phyloP scores from a whole-genome alignment of 2,329 filamentous ascomycete species.

The Elsinoe necatrix region DNA sequence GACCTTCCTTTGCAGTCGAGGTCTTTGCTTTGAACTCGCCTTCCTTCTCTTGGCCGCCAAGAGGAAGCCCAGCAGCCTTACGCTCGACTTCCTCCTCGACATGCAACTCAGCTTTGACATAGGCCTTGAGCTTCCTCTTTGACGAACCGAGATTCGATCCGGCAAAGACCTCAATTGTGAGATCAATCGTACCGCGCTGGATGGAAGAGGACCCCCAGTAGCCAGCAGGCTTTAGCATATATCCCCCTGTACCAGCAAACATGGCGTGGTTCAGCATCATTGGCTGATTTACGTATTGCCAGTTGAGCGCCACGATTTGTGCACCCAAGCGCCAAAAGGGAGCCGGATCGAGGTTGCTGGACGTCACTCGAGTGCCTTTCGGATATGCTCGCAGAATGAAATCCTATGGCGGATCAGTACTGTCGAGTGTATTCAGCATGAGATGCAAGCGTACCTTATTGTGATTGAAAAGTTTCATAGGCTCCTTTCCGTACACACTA shows the following conservation, averaged over 20 bases:
- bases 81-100: constrained; percentile 57
- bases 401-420: constrained; percentile 31
- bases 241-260: constrained; percentile 74
- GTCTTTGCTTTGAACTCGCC: constrained; percentile 42
- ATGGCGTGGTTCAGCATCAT: constrained; percentile 96
- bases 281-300: constrained; percentile 82
- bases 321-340: constrained; percentile 83
- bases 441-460: constrained; percentile 41
- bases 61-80: constrained; percentile 34
- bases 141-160: constrained; percentile 61
- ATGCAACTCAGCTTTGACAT: constrained; percentile 73
- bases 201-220: constrained; percentile 45
- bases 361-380: constrained; percentile 69
- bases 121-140: constrained; percentile 57
- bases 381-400: constrained; percentile 86
- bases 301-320: constrained; percentile 87
- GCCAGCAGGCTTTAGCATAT: constrained; percentile 73
- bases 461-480: constrained; percentile 61
- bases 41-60: constrained; percentile 46
- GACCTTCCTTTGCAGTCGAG: constrained; percentile 34
- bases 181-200: constrained; percentile 42
- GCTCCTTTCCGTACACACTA: constrained; percentile 53
- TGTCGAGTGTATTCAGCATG: not conserved
- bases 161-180: constrained; percentile 65
- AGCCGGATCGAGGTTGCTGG: constrained; percentile 77